These are phyloP conservation scores for Nigrospora sphaerica DNA, from an alignment of 2,329 filamentous ascomycete genomes.

Conservation along the genomic window DNA sequence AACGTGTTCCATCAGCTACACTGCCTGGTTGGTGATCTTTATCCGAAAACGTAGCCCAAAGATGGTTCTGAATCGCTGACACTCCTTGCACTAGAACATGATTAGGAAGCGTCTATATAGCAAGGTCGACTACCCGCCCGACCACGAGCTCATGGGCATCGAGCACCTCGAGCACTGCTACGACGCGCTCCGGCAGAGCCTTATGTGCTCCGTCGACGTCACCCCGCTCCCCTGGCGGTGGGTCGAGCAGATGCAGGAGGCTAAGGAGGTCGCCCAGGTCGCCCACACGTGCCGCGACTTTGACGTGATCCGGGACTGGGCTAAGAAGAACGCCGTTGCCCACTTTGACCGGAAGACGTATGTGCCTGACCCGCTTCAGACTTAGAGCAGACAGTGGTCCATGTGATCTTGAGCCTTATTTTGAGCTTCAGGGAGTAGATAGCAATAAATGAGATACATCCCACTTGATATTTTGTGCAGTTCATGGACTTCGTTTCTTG, in stretches of 20 bases:
- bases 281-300: background rate
- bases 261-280: background rate
- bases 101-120: background rate
- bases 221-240: background rate
- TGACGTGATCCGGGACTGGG: background rate
- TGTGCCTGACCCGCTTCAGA: background rate
- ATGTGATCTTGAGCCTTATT: too few relatives aligned
- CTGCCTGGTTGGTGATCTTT: background rate
- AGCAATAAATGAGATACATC: background rate
- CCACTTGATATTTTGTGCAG: background rate
- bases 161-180: background rate
- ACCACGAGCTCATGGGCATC: background rate
- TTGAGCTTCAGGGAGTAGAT: too few relatives aligned
- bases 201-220: background rate
- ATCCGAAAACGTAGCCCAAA: background rate
- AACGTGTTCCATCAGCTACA: background rate
- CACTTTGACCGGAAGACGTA: background rate
- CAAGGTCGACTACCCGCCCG: background rate
- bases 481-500: too few relatives aligned
- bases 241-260: background rate
- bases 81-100: background rate
- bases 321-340: background rate
- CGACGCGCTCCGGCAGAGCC: background rate
- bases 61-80: background rate
- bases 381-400: too few relatives aligned